A percentile compares a stretch with the other conserved stretches of the same genome.
phyloP scores from a whole-genome alignment of 805 yeast species.

The Priceomyces carsonii region DNA sequence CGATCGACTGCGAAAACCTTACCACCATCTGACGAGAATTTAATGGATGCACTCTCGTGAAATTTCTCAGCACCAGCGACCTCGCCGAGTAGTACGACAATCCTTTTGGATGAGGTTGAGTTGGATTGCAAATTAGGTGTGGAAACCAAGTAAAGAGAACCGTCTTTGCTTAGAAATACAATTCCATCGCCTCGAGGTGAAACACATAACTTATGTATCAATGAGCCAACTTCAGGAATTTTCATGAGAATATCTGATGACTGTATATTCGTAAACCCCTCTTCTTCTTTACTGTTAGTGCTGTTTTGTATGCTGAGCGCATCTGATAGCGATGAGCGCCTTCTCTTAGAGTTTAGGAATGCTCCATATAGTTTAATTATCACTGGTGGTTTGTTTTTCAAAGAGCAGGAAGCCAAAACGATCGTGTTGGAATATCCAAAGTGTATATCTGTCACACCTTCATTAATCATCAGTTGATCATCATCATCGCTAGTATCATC shows the following conservation, averaged over 20 bases:
- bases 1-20: constrained; percentile 75
- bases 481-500: constrained; percentile 18
- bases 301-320: constrained; percentile 23
- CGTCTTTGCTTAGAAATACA: constrained; percentile 78
- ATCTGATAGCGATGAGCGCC: constrained; percentile 10
- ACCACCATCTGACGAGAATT: constrained; percentile 81
- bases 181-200: constrained; percentile 88
- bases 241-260: constrained; percentile 43
- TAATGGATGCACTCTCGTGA: constrained; percentile 75
- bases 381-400: constrained; percentile 32
- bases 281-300: constrained; percentile 17
- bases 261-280: constrained; percentile 44
- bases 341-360: constrained; percentile 43
- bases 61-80: constrained; percentile 73
- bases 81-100: constrained; percentile 71
- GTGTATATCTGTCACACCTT: constrained; percentile 81
- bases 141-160: constrained; percentile 67
- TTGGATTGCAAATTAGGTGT: constrained; percentile 47
- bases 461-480: constrained; percentile 52
- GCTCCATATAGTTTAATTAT: constrained; percentile 42
- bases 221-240: constrained; percentile 78
- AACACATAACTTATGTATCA: constrained; percentile 69
- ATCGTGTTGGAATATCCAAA: constrained; percentile 49
- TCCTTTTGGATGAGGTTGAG: constrained; percentile 32
- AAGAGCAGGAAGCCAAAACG: constrained; percentile 38